Evolutionary conservation across 331 rosid species (phyloP), one percentile per base, ranked within the genome.

Genomic region (Pyrus hybrid): DNA sequence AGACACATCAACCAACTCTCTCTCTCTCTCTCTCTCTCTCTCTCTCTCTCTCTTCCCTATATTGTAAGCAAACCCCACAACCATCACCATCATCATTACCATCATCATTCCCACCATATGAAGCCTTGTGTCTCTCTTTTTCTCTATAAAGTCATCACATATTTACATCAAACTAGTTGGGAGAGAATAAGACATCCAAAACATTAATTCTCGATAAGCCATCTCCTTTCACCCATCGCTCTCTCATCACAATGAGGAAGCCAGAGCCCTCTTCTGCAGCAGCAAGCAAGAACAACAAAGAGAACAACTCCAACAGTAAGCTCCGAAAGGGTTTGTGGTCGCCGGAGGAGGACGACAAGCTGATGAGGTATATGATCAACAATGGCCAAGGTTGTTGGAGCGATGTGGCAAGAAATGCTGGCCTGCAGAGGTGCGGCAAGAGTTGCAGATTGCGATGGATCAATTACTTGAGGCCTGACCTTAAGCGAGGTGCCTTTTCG

Each of bases 41-140:
- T 63, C 61, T 57, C 69, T 76, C 83, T 84, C 85, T 84, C 84
- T 89, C 90, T 91, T 88, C 77, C 96, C 93, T 79, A 76, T 79
- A 82, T 91, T 93, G 86, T 86, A 93, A 90, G 98, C 97, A 93
- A 93, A 86, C 97, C 92, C 93, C 94, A 87, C 91, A 86, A 83
- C 87, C 91, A 86, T 87, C 90, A 80, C 77, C 80, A 82, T 87
- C 88, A 70, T 77, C 80, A 88, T 80, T 73, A 81, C 72, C 88
- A 90, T 88, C 78, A 86, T 91, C 86, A 87, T 87, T 88, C 87
- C 93, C 92, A 79, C 93, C 80, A 72, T 75, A 85, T 85, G 85
- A 90, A 88, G 96, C 88, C 83, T 90, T 87, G 83, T 82, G 57
- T 83, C 62, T 67, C 77, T 81, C 47, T 58, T 83, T 65, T 14